phyloP scores from a whole-genome alignment of 164 flowering plant species.

The Taxillus chinensis region DNA sequence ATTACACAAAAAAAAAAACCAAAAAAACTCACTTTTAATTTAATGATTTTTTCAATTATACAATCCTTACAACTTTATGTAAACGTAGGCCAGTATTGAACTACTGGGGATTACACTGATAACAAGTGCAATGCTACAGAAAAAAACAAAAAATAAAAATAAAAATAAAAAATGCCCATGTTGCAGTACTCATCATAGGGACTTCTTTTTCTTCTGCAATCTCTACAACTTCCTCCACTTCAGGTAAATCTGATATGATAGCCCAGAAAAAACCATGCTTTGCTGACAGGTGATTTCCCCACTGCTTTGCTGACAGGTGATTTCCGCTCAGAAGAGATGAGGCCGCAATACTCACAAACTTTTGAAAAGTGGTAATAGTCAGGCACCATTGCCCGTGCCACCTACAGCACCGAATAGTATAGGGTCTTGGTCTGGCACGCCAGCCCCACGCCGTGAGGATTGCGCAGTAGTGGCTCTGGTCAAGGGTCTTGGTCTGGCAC shows the following conservation, averaged over 20 bases:
- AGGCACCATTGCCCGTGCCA: constrained; percentile 86
- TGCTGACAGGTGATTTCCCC: constrained; percentile 34
- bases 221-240: constrained; percentile 83
- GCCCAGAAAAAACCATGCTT: constrained; percentile 90
- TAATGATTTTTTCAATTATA: too few relatives aligned
- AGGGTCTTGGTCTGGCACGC: too few relatives aligned
- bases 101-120: constrained; percentile 5
- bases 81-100: too few relatives aligned
- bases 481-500: too few relatives aligned
- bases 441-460: too few relatives aligned
- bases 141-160: constrained; percentile 5
- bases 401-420: constrained; percentile 53
- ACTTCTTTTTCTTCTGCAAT: constrained; percentile 54
- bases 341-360: constrained; percentile 94
- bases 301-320: constrained; percentile 8
- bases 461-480: too few relatives aligned
- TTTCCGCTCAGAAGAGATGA: constrained; percentile 90
- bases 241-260: constrained; percentile 86
- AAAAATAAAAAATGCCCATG: constrained; percentile 7
- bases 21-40: too few relatives aligned
- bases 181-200: constrained; percentile 22
- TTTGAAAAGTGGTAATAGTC: constrained; percentile 89
- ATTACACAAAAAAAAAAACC: too few relatives aligned
- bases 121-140: background rate
- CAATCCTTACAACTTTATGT: too few relatives aligned